Base-by-base conservation (phyloP, 2,329 filamentous ascomycete species). In the Diplodia seriata region DNA sequence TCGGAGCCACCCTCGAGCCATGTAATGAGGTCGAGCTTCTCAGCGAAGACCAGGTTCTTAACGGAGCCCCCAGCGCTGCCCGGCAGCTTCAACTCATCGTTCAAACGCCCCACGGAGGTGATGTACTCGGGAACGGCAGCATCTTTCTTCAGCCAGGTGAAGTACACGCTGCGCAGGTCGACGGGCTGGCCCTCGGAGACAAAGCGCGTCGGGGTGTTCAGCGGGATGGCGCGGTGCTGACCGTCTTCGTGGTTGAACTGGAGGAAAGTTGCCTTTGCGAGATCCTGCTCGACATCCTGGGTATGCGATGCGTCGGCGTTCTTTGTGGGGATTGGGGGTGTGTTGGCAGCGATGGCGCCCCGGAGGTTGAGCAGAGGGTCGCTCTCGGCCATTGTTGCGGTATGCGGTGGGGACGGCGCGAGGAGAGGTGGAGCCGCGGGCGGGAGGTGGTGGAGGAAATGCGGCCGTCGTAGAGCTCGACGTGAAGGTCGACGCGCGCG, bases 61-160 rank as follows among this genome's bases (percentile, higher is more conserved):
- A 97, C 92, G 72, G 88, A 88, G 67, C 89, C 89, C 23, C 84
- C 83, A 12, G 84, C 84, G 20, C 86, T 88, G 1, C 79, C 81
- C 0, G 83, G 84, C 12, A 73, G 73, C 49, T 77, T 74, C 31
- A 97, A 84, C 75, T 93, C 89, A 62, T 92, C 89, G 77, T 97
- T 97, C 68, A 98, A 85, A 72, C 89, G 85, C 74, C 91, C 89
- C 15, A 92, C 91, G 0, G 91, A 90, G 31, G 91, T 88, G 80
- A 97, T 95, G 85, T 98, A 98, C 74, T 97, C 93, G 12, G 92
- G 91, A 72, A 97, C 93, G 66, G 91, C 89, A 67, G 91, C 89
- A 82, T 98, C 94, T 79, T 93, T 93, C 81, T 97, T 96, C 75
- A 92, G 85, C 93, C 93, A 99, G 67, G 93, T 93, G 77, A 98